Conservation (phyloP, 345 rosid genomes). For the Dipteronia dyeriana region DNA sequence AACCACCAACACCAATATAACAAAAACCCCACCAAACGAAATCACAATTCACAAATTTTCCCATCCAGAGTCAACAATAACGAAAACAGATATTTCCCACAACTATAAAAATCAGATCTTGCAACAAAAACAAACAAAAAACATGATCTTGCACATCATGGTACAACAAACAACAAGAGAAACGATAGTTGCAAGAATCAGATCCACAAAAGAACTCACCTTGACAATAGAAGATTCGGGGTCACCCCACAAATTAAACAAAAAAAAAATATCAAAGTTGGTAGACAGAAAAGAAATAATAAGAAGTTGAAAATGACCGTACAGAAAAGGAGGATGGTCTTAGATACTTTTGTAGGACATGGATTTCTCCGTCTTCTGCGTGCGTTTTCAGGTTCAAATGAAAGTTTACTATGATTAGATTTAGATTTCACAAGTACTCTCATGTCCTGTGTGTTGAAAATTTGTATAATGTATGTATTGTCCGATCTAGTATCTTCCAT, state of each 20-base stretch:
- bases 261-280: slow-evolving; percentile 1
- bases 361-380: slow-evolving; percentile 16
- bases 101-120: slow-evolving; percentile 15
- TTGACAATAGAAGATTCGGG: not conserved
- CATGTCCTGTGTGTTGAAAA: not conserved
- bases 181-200: not conserved
- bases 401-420: slow-evolving; percentile 8
- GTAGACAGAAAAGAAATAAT: not conserved
- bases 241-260: not conserved
- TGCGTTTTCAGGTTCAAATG: not conserved
- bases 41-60: not conserved
- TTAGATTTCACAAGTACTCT: not conserved
- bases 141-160: not conserved
- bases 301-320: not conserved
- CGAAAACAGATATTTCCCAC: too few relatives aligned
- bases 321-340: not conserved
- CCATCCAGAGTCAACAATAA: not conserved
- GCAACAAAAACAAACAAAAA: slow-evolving; percentile 2
- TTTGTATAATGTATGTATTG: not conserved
- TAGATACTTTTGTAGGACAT: not conserved
- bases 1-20: not conserved
- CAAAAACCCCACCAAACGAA: not conserved
- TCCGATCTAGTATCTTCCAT: slow-evolving; percentile 11
- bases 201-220: slow-evolving; percentile 16
- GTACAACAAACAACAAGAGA: not conserved